Evolutionary conservation across 768 basidiomycete species (phyloP).

Genomic region (Russula ochroleuca): DNA sequence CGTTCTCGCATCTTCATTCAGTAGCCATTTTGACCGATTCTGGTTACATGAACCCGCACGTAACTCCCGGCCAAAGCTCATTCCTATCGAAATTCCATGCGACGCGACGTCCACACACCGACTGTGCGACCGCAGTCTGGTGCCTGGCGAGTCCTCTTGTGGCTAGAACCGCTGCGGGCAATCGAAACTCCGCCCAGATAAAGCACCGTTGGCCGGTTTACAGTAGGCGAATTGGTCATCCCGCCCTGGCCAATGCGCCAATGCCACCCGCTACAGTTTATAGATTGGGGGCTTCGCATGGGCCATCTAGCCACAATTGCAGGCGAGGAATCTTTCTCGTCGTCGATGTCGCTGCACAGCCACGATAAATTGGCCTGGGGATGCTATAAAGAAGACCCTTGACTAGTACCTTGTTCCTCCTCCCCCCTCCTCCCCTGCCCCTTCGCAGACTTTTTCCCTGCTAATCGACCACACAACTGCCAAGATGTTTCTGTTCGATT

Average conservation of each 20-base stretch:
- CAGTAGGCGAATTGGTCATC: too few species aligned
- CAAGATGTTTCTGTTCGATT: slow-evolving; percentile 11
- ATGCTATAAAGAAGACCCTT: not conserved
- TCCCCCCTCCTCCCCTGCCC: not conserved
- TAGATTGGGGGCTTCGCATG: not conserved
- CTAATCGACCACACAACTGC: not conserved
- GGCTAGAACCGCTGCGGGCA: too few species aligned
- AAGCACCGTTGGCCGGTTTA: too few species aligned
- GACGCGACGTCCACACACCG: too few species aligned
- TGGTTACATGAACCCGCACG: too few species aligned
- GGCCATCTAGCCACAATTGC: slow-evolving; percentile 1
- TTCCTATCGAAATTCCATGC: too few species aligned
- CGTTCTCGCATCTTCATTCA: too few species aligned
- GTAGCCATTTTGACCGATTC: too few species aligned
- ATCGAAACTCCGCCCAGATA: too few species aligned
- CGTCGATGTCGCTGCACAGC: not conserved
- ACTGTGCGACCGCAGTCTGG: too few species aligned
- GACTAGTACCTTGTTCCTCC: not conserved
- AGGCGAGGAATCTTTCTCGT: not conserved
- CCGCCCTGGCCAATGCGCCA: not conserved
- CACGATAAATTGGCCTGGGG: not conserved
- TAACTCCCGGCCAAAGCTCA: too few species aligned
- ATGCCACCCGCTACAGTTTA: not conserved
- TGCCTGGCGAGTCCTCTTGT: too few species aligned
- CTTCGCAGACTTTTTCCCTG: not conserved